Conservation (phyloP, 768 basidiomycete species). For the Albatrellus ellisii region DNA sequence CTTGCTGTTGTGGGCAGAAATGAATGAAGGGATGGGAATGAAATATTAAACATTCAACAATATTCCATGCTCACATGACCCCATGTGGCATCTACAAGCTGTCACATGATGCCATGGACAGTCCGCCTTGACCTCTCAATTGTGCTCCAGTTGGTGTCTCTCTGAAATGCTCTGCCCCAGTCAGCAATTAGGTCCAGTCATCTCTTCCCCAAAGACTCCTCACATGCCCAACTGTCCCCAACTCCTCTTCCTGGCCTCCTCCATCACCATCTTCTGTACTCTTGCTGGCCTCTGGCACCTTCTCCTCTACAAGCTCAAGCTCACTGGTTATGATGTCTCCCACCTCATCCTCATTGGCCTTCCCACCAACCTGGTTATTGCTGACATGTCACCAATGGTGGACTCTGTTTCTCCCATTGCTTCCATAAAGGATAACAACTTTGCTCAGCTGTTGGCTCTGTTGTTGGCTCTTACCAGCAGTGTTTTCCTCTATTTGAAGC, state of each 20-base stretch:
- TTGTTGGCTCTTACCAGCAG: slow-evolving; percentile 36
- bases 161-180: too few species aligned
- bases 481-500: slow-evolving; percentile 40
- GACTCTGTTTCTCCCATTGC: slow-evolving; percentile 12
- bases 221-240: slow-evolving; percentile 49
- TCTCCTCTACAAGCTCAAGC: slow-evolving; percentile 30
- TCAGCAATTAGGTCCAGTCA: too few species aligned
- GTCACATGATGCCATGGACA: too few species aligned
- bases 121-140: too few species aligned
- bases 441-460: slow-evolving; percentile 36
- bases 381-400: slow-evolving; percentile 7
- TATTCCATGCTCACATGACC: too few species aligned
- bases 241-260: slow-evolving; percentile 39
- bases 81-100: too few species aligned
- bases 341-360: slow-evolving; percentile 54
- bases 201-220: too few species aligned
- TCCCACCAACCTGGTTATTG: slow-evolving; percentile 18
- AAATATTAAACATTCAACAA: too few species aligned
- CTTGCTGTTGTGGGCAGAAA: too few species aligned
- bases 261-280: slow-evolving; percentile 30
- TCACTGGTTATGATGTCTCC: slow-evolving; percentile 43
- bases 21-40: too few species aligned
- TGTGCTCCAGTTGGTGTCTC: too few species aligned
- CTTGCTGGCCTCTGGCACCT: slow-evolving; percentile 34
- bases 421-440: slow-evolving; percentile 21